These are phyloP conservation scores for Allantophomopsis lycopodina DNA, from an alignment of 2,329 filamentous ascomycete species.

Conservation along the genomic window DNA sequence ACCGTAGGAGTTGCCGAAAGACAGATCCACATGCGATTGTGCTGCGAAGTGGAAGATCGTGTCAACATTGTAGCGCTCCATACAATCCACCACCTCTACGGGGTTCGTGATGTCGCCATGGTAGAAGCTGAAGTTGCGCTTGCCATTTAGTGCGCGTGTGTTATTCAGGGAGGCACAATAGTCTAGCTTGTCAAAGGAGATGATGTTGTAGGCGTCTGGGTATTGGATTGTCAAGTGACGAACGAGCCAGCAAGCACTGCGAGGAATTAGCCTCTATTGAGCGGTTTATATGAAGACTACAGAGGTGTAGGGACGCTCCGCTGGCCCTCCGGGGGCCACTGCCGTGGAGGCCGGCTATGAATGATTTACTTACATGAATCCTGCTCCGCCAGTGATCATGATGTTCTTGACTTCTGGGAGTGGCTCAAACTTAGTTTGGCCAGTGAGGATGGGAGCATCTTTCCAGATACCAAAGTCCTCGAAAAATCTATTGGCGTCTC, in stretches of 20 bases:
- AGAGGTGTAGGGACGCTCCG: too few species aligned
- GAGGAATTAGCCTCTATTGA: too few species aligned
- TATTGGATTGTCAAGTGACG: conserved; percentile 67
- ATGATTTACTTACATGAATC: conserved; percentile 53
- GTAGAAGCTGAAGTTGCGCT: conserved; percentile 65
- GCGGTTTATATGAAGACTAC: not conserved
- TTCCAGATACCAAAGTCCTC: conserved; percentile 55
- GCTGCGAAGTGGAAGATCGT: conserved; percentile 76
- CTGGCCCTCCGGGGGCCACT: too few species aligned
- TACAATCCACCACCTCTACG: conserved; percentile 53
- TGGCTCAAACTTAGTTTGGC: conserved; percentile 57
- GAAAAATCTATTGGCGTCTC: conserved; percentile 25
- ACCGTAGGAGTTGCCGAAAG: conserved; percentile 69
- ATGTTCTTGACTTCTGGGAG: conserved; percentile 62
- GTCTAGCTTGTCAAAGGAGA: conserved; percentile 77
- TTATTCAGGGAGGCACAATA: conserved; percentile 75
- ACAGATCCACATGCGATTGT: conserved; percentile 73
- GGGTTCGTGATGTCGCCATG: conserved; percentile 67
- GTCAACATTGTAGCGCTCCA: conserved; percentile 60
- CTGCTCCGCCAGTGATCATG: conserved; percentile 71
- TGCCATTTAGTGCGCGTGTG: conserved; percentile 51
- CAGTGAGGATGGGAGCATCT: conserved; percentile 54
- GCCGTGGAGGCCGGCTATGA: not conserved
- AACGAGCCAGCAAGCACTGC: conserved; percentile 69
- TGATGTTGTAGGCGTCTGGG: conserved; percentile 58